These are phyloP conservation scores for Saccharomyces pastorianus DNA, from an alignment of 1,139 yeast genomes.

Conservation along the genomic window DNA sequence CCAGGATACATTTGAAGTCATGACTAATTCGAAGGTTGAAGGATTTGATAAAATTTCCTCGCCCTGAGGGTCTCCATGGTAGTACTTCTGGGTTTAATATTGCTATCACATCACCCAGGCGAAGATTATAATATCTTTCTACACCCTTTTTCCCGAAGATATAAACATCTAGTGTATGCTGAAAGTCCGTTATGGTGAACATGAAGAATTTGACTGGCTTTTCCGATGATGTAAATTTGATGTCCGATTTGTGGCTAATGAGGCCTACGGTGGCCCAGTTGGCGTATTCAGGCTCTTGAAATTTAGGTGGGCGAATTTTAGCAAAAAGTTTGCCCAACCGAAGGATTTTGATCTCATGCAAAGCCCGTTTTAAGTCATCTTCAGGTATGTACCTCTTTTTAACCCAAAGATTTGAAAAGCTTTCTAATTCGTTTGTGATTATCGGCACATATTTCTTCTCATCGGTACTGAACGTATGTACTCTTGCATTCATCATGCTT, in stretches of 20 bases:
- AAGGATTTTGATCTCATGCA: constrained; percentile 45
- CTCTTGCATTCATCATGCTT: constrained; percentile 29
- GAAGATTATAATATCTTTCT: constrained; percentile 61
- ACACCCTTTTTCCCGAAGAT: constrained; percentile 58
- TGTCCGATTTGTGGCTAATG: constrained; percentile 48
- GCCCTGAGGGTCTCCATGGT: constrained; percentile 32
- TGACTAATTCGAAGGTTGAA: constrained; percentile 56
- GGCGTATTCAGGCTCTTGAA: constrained; percentile 55
- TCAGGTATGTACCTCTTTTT: constrained; percentile 41
- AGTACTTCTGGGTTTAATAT: constrained; percentile 65
- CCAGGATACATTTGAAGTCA: constrained; percentile 47
- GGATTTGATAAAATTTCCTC: constrained; percentile 32
- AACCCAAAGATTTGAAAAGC: constrained; percentile 33
- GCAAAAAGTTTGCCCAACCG: constrained; percentile 53
- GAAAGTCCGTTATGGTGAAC: constrained; percentile 61
- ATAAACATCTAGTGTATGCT: constrained; percentile 48
- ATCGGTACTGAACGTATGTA: constrained; percentile 32
- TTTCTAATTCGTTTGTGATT: constrained; percentile 32
- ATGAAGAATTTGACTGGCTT: constrained; percentile 48
- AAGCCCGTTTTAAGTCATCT: constrained; percentile 30
- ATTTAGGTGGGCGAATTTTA: constrained; percentile 61
- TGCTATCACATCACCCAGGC: constrained; percentile 66
- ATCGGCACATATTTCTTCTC: constrained; percentile 20
- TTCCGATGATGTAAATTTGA: constrained; percentile 39
- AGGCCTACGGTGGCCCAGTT: constrained; percentile 75